Evolutionary conservation across 2,329 filamentous ascomycete genomes (phyloP).

Genomic region (Hansfordia pulvinata): DNA sequence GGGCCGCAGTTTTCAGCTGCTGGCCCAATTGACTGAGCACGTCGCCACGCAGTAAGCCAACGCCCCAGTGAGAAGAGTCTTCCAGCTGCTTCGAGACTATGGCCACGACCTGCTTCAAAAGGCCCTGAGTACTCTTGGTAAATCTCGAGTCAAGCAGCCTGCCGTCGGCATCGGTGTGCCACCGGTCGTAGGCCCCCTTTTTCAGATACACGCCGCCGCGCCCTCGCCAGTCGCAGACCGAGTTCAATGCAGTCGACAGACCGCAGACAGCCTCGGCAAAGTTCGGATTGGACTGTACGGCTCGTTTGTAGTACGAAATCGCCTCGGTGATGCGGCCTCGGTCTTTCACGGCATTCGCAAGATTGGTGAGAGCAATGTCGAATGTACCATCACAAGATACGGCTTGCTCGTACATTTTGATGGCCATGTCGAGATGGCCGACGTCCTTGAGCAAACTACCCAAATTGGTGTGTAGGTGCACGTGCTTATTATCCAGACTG

Average conservation of each 20-base stretch:
- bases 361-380: slow-evolving; percentile 90
- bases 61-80: slow-evolving; percentile 80
- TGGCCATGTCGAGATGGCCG: slow-evolving; percentile 79
- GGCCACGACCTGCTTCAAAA: slow-evolving; percentile 80
- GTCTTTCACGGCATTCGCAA: slow-evolving; percentile 96
- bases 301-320: slow-evolving; percentile 80
- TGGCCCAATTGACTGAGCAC: slow-evolving; percentile 34
- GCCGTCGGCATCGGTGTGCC: slow-evolving; percentile 81
- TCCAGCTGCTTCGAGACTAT: slow-evolving; percentile 80
- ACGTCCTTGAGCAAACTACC: slow-evolving; percentile 94
- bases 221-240: slow-evolving; percentile 87
- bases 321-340: slow-evolving; percentile 86
- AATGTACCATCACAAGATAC: slow-evolving; percentile 88
- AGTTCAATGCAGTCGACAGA: slow-evolving; percentile 86
- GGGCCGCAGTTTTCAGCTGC: slow-evolving; percentile 28
- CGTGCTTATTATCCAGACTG: slow-evolving; percentile 73
- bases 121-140: slow-evolving; percentile 53
- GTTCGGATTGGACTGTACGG: slow-evolving; percentile 81
- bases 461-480: slow-evolving; percentile 92
- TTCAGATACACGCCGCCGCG: slow-evolving; percentile 74
- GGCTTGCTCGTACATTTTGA: slow-evolving; percentile 93
- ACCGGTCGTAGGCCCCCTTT: slow-evolving; percentile 64
- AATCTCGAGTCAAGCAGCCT: slow-evolving; percentile 63
- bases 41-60: slow-evolving; percentile 48
- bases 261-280: slow-evolving; percentile 97